phyloP scores from a whole-genome alignment of 2,329 filamentous ascomycete species.

The Sclerotinia subarctica region DNA sequence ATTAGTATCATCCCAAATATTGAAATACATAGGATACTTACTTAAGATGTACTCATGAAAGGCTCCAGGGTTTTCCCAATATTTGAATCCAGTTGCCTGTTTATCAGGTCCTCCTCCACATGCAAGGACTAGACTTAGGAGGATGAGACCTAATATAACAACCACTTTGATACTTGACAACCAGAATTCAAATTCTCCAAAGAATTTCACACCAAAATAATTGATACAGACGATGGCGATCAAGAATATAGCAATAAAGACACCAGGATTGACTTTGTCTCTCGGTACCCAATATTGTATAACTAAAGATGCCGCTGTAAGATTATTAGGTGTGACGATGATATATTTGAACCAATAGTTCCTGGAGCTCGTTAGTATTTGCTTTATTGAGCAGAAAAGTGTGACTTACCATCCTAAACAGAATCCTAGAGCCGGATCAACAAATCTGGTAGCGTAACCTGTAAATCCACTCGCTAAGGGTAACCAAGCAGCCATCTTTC shows the following conservation, averaged over 20 bases:
- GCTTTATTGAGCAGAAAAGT: not conserved
- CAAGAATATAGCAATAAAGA: slow-evolving; percentile 73
- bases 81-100: slow-evolving; percentile 49
- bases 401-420: slow-evolving; percentile 57
- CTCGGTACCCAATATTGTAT: slow-evolving; percentile 70
- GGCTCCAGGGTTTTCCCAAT: slow-evolving; percentile 48
- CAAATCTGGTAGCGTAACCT: slow-evolving; percentile 75
- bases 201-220: slow-evolving; percentile 49
- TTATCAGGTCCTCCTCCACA: slow-evolving; percentile 61
- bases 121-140: slow-evolving; percentile 62
- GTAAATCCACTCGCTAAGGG: slow-evolving; percentile 77
- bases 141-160: slow-evolving; percentile 62
- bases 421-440: slow-evolving; percentile 77
- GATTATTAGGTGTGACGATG: slow-evolving; percentile 79
- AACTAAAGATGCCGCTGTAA: slow-evolving; percentile 76
- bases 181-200: slow-evolving; percentile 54
- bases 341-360: slow-evolving; percentile 57
- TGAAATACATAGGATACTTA: slow-evolving; percentile 20
- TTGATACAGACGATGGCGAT: slow-evolving; percentile 63
- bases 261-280: slow-evolving; percentile 68
- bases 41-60: slow-evolving; percentile 40
- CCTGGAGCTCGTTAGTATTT: slow-evolving; percentile 23
- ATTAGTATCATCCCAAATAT: slow-evolving; percentile 36
- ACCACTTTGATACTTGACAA: slow-evolving; percentile 56
- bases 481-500: slow-evolving; percentile 74